Conservation (phyloP, 169 alveolate genomes). For the Toxoplasma gondii region DNA sequence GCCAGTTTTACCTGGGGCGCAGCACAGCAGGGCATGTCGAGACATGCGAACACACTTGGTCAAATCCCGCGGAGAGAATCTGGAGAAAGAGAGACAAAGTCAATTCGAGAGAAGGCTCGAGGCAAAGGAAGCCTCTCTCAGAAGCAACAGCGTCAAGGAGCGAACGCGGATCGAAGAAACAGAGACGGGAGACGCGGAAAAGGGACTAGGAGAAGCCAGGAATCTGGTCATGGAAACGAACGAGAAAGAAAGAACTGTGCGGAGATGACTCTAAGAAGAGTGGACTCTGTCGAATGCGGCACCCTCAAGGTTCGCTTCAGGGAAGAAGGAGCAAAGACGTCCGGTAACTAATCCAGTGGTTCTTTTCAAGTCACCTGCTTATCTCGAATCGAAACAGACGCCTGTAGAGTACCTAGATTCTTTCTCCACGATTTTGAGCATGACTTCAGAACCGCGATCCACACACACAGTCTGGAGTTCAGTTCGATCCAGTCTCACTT, state of each 20-base stretch:
- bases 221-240: background rate
- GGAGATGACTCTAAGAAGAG: background rate
- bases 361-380: no score
- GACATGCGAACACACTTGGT: background rate
- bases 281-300: background rate
- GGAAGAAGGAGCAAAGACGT: no score
- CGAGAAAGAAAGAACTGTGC: background rate
- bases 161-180: background rate
- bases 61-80: background rate
- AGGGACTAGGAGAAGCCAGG: background rate
- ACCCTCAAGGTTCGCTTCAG: no score
- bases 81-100: background rate
- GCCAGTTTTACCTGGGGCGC: slow-evolving; percentile 88
- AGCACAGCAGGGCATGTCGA: no score
- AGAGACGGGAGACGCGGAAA: background rate
- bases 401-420: no score
- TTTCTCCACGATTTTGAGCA: no score
- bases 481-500: no score
- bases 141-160: background rate
- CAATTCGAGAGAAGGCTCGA: background rate
- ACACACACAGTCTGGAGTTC: no score
- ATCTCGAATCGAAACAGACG: no score
- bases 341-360: no score
- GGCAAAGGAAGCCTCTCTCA: no score
- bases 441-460: no score